Percentiles rank a stretch among this genome's conserved stretches.
These are phyloP conservation scores for Rhizophora mangle DNA, from an alignment of 345 rosid species.

Conservation along the genomic window DNA sequence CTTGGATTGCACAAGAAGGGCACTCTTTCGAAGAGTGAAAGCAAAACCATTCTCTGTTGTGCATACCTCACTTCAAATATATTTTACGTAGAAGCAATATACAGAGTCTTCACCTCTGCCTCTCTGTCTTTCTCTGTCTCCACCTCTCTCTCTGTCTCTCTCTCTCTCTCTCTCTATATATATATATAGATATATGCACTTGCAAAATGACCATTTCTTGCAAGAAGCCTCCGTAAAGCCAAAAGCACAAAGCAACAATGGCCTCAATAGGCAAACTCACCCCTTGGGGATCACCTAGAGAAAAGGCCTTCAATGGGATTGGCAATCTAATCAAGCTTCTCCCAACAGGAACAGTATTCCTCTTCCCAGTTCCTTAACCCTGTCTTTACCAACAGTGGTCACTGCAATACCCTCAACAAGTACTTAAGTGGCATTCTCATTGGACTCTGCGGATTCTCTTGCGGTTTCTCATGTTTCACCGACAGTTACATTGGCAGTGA, in stretches of 20 bases:
- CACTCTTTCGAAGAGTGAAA: slow-evolving; percentile 19
- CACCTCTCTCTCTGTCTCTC: background rate
- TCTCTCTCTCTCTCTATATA: slow-evolving; percentile 10
- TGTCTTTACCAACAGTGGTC: slow-evolving; percentile 62
- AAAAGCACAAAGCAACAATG: background rate
- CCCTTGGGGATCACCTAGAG: slow-evolving; percentile 29
- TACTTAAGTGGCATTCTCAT: slow-evolving; percentile 52
- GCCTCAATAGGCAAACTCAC: slow-evolving; percentile 11
- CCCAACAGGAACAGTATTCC: slow-evolving; percentile 83
- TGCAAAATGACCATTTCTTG: background rate
- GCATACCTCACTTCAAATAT: background rate
- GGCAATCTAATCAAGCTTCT: slow-evolving; percentile 80
- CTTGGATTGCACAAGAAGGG: background rate
- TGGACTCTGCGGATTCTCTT: slow-evolving; percentile 57
- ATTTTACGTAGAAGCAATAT: slow-evolving; percentile 27
- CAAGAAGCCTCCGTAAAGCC: background rate
- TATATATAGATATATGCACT: background rate
- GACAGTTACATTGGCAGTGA: slow-evolving; percentile 58
- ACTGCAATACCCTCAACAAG: slow-evolving; percentile 50
- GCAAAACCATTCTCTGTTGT: slow-evolving; percentile 12
- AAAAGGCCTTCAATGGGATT: slow-evolving; percentile 45
- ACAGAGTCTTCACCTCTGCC: background rate
- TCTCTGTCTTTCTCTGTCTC: slow-evolving; percentile 2
- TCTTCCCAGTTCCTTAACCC: slow-evolving; percentile 82
- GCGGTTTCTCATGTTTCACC: slow-evolving; percentile 66